phyloP scores from a whole-genome alignment of 1,139 yeast genomes.

The Tardiomyces blankii region DNA sequence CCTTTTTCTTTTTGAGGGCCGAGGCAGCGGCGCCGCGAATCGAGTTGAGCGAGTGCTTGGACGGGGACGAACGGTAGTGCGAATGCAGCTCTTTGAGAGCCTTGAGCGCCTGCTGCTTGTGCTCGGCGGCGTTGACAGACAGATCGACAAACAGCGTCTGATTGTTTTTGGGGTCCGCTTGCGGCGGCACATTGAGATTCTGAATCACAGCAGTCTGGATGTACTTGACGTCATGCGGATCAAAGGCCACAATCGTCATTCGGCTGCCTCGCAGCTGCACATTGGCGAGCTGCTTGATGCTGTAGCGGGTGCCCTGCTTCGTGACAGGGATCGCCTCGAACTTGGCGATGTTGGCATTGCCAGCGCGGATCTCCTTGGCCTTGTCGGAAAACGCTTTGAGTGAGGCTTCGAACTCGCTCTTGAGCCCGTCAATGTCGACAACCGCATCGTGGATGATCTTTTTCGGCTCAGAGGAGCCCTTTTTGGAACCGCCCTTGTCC shows the following conservation, averaged over 20 bases:
- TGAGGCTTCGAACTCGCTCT: conserved; percentile 36
- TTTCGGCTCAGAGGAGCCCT: conserved; percentile 27
- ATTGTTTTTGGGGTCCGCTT: conserved; percentile 56
- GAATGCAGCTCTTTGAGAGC: conserved; percentile 48
- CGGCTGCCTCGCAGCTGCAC: conserved; percentile 59
- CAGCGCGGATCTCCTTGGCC: conserved; percentile 53
- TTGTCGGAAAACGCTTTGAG: conserved; percentile 44
- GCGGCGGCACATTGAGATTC: conserved; percentile 67
- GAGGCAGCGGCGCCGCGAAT: conserved; percentile 43
- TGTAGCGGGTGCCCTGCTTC: conserved; percentile 35
- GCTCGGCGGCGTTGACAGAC: conserved; percentile 66
- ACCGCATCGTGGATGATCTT: conserved; percentile 3
- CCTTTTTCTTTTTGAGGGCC: conserved; percentile 26
- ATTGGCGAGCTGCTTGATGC: conserved; percentile 60
- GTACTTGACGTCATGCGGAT: conserved; percentile 58
- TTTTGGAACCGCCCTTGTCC: conserved; percentile 22
- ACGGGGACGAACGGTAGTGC: conserved; percentile 45
- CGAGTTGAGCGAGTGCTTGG: conserved; percentile 43
- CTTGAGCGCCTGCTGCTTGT: conserved; percentile 47
- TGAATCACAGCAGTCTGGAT: conserved; percentile 61
- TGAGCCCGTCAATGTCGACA: conserved; percentile 26
- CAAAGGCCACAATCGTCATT: conserved; percentile 68
- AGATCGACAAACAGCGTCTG: conserved; percentile 65
- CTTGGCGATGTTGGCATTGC: conserved; percentile 53
- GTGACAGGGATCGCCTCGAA: conserved; percentile 52